Percentiles rank a stretch among this genome's conserved stretches.
phyloP scores from a whole-genome alignment of 1,284 basidiomycete species.

The Hymenochaete sp. region DNA sequence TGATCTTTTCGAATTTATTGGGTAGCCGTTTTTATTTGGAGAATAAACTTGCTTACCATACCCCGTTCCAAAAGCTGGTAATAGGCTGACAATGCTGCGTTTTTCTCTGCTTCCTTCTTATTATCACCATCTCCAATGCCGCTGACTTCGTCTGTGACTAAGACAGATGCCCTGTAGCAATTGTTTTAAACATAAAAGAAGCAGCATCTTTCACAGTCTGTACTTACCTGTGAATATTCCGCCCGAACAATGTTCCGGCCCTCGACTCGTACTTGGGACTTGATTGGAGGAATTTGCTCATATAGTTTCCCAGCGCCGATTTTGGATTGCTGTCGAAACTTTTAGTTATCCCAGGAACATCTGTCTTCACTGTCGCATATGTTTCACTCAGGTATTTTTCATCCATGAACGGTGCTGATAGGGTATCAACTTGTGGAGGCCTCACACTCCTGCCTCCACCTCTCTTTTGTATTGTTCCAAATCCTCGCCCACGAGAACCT shows the following conservation, averaged over 20 bases:
- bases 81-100: conserved; percentile 67
- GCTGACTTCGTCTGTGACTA: conserved; percentile 37
- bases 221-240: conserved; percentile 26
- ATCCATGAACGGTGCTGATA: conserved; percentile 12
- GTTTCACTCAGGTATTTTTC: conserved; percentile 8
- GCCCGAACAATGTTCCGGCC: conserved; percentile 3
- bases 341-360: background rate
- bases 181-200: background rate
- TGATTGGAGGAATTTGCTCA: background rate
- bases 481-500: conserved; percentile 1
- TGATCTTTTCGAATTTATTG: conserved; percentile 24
- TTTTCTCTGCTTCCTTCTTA: conserved; percentile 65
- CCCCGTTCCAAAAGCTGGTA: conserved; percentile 59
- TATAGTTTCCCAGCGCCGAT: conserved; percentile 14
- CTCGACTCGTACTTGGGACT: conserved; percentile 2
- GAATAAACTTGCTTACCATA: conserved; percentile 37
- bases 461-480: background rate
- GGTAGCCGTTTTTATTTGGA: background rate
- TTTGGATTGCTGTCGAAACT: conserved; percentile 13
- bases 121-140: conserved; percentile 57
- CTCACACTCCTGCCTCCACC: background rate
- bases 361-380: background rate
- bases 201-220: conserved; percentile 6
- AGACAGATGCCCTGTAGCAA: conserved; percentile 38
- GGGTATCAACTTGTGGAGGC: background rate